These are phyloP conservation scores for Luffa aegyptiaca DNA, from an alignment of 306 rosid species.

Conservation along the genomic window DNA sequence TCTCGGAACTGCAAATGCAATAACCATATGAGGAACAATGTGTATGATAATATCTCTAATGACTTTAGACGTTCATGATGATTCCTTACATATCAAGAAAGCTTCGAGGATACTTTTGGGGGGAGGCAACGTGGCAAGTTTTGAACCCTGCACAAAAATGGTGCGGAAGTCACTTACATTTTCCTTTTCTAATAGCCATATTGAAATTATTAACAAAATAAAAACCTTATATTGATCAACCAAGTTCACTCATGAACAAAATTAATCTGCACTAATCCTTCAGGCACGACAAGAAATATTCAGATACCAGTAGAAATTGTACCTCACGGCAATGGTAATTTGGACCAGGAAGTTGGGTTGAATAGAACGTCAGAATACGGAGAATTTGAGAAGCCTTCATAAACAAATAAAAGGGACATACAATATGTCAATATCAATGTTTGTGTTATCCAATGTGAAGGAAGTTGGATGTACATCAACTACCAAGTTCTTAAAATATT, in stretches of 20 bases:
- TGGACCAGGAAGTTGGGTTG: conserved; percentile 95
- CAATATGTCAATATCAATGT: neutral
- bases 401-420: neutral
- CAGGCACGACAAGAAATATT: neutral
- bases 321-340: conserved; percentile 81
- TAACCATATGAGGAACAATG: conserved; percentile 13
- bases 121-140: conserved; percentile 31
- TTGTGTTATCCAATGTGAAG: neutral
- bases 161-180: neutral
- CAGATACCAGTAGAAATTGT: neutral
- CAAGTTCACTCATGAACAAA: conserved; percentile 1
- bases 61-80: neutral
- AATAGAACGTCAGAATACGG: conserved; percentile 65
- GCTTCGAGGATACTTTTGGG: conserved; percentile 36
- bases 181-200: neutral
- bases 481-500: neutral
- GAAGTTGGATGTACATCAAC: neutral
- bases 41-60: neutral
- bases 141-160: conserved; percentile 41
- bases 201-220: neutral
- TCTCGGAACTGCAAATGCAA: conserved; percentile 33
- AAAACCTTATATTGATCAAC: neutral
- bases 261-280: neutral
- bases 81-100: conserved; percentile 29
- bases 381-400: conserved; percentile 66